Base-by-base conservation (phyloP, 2,329 filamentous ascomycete genomes). In the Pyrenophora seminiperda region DNA sequence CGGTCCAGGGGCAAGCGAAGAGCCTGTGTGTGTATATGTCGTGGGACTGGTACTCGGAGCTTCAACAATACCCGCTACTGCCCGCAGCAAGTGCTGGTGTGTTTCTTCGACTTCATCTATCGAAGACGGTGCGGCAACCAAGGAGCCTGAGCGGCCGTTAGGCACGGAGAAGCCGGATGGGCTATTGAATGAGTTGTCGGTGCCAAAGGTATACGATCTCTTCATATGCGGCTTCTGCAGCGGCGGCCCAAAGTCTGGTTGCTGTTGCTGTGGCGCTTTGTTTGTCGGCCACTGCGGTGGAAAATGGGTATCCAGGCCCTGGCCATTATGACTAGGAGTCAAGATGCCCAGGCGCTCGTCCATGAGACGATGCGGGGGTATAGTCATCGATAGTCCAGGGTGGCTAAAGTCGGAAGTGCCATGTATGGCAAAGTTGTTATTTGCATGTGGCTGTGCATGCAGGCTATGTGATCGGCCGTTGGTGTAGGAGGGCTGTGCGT, bases 151-250 rank as follows among this genome's bases (percentile, higher is more conserved):
- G 17, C 59, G 48, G 2, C 56, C 50, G 5, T 62, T 62, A 0
- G 67, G 54, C 9, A 54, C 59, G 5, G 59, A 46, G 47, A 64
- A 73, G 1, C 63, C 68, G 22, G 60, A 51, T 1, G 60, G 56
- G 43, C 68, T 68, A 41, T 65, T 68, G 61, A 73, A 73, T 5
- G 66, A 62, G 39, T 61, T 63, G 47, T 73, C 71, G 1, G 69
- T 72, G 18, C 70, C 70, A 42, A 71, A 73, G 0, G 66, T 68
- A 29, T 71, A 72, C 7, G 66, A 56, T 31, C 66, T 52, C 50
- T 68, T 70, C n/a, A 71, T 38, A 10, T 33, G 52, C 0, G 60
- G 51, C 30, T 59, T 59, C 24, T 49, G 52, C 13, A 58, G 37
- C 4, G 58, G 41, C 9, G 63, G 55, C 4, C 41, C 56, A 15